phyloP scores from a whole-genome alignment of 495 filamentous ascomycete genomes.

The Penicillium psychrofluorescens region DNA sequence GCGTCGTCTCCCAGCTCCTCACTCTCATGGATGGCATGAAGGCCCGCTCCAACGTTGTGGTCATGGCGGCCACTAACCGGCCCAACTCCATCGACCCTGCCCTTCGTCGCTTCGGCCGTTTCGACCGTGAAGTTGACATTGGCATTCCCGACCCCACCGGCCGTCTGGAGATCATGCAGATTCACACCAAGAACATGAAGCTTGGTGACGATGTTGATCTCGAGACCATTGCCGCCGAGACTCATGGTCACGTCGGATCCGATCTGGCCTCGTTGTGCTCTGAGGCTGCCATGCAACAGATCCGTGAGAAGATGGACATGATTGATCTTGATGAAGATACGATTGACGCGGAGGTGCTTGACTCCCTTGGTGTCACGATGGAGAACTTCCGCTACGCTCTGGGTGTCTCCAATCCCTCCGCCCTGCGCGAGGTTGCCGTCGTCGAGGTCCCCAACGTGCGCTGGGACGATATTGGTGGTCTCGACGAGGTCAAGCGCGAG shows the following conservation, averaged over 20 bases:
- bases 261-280: constrained; percentile 99
- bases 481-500: constrained; percentile 98
- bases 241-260: constrained; percentile 97
- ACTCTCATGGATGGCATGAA: constrained; percentile 99
- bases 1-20: constrained; percentile 94
- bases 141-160: constrained; percentile 97
- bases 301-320: constrained; percentile 99
- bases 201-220: constrained; percentile 94
- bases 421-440: constrained; percentile 96
- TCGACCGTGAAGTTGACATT: constrained; percentile 97
- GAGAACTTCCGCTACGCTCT: constrained; percentile 99
- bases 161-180: constrained; percentile 96
- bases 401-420: constrained; percentile 96
- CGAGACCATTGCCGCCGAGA: constrained; percentile 93
- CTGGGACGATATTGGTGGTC: constrained; percentile 98
- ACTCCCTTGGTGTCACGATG: constrained; percentile 97
- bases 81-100: constrained; percentile 96
- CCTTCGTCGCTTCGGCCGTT: constrained; percentile 87
- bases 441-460: constrained; percentile 98
- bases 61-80: constrained; percentile 97
- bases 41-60: constrained; percentile 93
- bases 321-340: constrained; percentile 99
- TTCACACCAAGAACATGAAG: constrained; percentile 99
- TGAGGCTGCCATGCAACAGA: constrained; percentile 99
- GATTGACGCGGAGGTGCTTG: constrained; percentile 95